Base-by-base conservation (phyloP, 108 stramenopile genomes). In the Fistulifera pelliculosa region DNA sequence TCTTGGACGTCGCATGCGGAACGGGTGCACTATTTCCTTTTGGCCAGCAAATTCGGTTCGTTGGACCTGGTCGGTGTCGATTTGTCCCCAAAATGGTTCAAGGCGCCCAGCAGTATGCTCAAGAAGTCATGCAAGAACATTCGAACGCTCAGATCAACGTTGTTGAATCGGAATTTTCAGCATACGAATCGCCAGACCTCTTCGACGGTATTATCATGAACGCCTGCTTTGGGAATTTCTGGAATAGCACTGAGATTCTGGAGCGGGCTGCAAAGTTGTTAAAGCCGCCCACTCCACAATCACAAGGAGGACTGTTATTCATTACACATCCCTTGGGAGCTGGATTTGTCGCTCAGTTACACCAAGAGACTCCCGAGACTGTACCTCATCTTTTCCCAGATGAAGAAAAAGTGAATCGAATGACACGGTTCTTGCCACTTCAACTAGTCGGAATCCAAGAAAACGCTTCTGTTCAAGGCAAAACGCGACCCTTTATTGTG, bases 201-300 rank as follows among this genome's bases (percentile, higher is more conserved):
- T 71, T 49, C 42, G 70, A 71, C 52, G 48, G 28, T 2, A 54
- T 56, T 7, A 38, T 66, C 26, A 13, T 56, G 23, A 71, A 73
- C 60, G 58, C 64, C 13, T 73, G 66, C 41, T 73, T 58, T 63
- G 71, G 71, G 22, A 67, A 67, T 39, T 66, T 67, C 47, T 63
- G 13, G 35, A 38, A 62, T 27, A 60, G 41, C 24, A 7, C 27
- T 11, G 10, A 26, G 0, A 52, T 61, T 26, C 55, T 70, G 47
- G 23, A 54, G 44, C 38, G 35, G 21, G n/a, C 60, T 35, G 47
- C 47, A 49, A 5, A 45, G 14, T 17, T 44, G 14, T 40, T 54
- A 17, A 23, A 51, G 50, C 44, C 44, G 11, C 17, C 44, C 3
- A 45, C 17, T 21, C 31, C 31, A 45, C 50, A n/a, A 23, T 3